Evolutionary conservation across 768 basidiomycete species (phyloP).

Genomic region (Cantharellus anzutake): DNA sequence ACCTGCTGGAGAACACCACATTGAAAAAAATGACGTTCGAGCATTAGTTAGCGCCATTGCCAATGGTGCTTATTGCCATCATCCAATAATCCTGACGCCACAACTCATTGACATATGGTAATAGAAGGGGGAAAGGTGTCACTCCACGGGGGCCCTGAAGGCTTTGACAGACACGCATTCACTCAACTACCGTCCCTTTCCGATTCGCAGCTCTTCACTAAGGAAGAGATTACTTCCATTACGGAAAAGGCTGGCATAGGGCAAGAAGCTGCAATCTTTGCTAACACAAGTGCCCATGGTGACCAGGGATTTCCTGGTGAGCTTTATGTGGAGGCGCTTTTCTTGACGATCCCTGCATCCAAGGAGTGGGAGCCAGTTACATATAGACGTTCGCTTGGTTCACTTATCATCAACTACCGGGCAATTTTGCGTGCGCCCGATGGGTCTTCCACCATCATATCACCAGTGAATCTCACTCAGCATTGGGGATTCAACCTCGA

Average conservation of each 20-base stretch:
- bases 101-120: neutral
- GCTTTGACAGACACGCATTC: slow-evolving; percentile 43
- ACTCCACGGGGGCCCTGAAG: slow-evolving; percentile 50
- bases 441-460: slow-evolving; percentile 18
- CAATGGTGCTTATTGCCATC: slow-evolving; percentile 16
- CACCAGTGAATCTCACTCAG: slow-evolving; percentile 63
- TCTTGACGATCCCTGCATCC: slow-evolving; percentile 27
- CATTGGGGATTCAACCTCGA: slow-evolving; percentile 76
- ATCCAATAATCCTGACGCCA: neutral
- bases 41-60: slow-evolving; percentile 27
- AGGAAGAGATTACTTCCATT: slow-evolving; percentile 27
- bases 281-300: slow-evolving; percentile 37
- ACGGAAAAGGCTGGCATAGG: slow-evolving; percentile 17
- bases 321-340: slow-evolving; percentile 37
- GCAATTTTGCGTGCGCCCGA: slow-evolving; percentile 33
- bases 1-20: slow-evolving; percentile 33
- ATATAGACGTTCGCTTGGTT: slow-evolving; percentile 33
- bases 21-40: slow-evolving; percentile 34
- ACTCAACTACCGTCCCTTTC: slow-evolving; percentile 20
- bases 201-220: slow-evolving; percentile 29
- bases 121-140: slow-evolving; percentile 27
- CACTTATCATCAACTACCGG: slow-evolving; percentile 46
- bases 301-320: slow-evolving; percentile 56
- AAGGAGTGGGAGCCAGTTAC: slow-evolving; percentile 13
- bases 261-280: slow-evolving; percentile 32